A percentile compares a stretch with the other conserved stretches of the same genome.
Conservation (phyloP, 1,284 basidiomycete species). For the Cutaneotrichosporon sp. region DNA sequence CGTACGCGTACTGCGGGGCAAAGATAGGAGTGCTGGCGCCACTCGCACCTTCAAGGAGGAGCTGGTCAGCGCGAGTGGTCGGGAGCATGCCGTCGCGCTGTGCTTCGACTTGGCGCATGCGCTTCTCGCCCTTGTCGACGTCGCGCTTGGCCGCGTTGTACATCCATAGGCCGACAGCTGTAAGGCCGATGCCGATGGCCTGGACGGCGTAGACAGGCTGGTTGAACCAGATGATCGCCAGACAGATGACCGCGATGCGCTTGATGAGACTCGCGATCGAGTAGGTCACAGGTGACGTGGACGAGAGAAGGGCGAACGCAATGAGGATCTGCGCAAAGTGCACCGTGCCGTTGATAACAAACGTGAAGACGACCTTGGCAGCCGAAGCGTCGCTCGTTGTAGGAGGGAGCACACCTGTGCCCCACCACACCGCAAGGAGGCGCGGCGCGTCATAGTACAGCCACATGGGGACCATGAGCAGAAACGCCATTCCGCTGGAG, state of each 20-base stretch:
- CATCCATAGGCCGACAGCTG: conserved; percentile 88
- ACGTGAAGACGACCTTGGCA: conserved; percentile 61
- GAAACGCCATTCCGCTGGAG: conserved; percentile 88
- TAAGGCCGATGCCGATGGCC: conserved; percentile 79
- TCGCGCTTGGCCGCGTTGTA: conserved; percentile 93
- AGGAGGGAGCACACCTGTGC: conserved; percentile 19
- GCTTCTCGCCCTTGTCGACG: conserved; percentile 88
- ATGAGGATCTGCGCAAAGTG: conserved; percentile 97
- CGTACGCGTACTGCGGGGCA: not conserved
- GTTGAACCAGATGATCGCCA: conserved; percentile 95
- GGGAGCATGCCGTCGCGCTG: conserved; percentile 57
- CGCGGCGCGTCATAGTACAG: conserved; percentile 75
- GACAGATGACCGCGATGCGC: conserved; percentile 95
- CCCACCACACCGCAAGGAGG: conserved; percentile 57
- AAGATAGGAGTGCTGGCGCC: not conserved
- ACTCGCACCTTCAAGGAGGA: conserved; percentile 36
- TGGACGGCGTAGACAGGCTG: conserved; percentile 83
- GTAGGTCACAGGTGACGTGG: conserved; percentile 97
- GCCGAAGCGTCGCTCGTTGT: conserved; percentile 13
- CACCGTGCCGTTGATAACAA: conserved; percentile 88
- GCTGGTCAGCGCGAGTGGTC: conserved; percentile 40
- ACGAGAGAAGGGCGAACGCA: conserved; percentile 91
- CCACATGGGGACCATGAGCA: conserved; percentile 94
- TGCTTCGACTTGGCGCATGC: conserved; percentile 72
- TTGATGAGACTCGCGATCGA: conserved; percentile 97